Conservation (phyloP, 768 basidiomycete genomes). For the Fistulinella prunicolor region DNA sequence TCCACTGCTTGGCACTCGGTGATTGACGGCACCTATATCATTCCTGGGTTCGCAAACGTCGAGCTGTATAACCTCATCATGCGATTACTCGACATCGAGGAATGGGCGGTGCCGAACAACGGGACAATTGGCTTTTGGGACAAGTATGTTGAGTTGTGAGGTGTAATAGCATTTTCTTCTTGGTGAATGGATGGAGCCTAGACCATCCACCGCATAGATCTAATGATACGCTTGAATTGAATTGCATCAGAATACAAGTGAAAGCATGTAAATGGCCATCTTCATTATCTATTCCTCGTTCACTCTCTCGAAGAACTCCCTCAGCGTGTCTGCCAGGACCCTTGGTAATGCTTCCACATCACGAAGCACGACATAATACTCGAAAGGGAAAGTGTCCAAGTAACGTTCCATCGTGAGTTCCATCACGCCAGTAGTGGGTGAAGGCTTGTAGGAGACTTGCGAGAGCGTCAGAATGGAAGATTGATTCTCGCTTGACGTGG, state of each 20-base stretch:
- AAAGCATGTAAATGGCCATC: conserved; percentile 1
- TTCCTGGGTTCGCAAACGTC: conserved; percentile 82
- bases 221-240: too few species aligned
- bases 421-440: conserved; percentile 55
- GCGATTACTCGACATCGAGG: conserved; percentile 65
- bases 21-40: conserved; percentile 54
- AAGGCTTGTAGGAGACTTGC: conserved; percentile 75
- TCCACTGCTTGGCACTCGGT: conserved; percentile 58
- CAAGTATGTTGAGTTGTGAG: conserved; percentile 47
- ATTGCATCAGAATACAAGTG: neutral
- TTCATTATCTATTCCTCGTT: conserved; percentile 50
- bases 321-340: conserved; percentile 81
- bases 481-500: conserved; percentile 32
- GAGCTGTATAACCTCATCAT: conserved; percentile 82
- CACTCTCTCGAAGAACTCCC: conserved; percentile 88
- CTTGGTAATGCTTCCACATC: conserved; percentile 90
- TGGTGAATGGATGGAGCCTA: too few species aligned
- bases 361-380: conserved; percentile 92
- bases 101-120: conserved; percentile 59
- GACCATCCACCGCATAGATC: too few species aligned
- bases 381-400: conserved; percentile 95
- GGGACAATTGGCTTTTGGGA: conserved; percentile 87
- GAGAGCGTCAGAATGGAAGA: conserved; percentile 93
- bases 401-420: conserved; percentile 88
- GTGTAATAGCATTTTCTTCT: too few species aligned